Conservation (phyloP, 192 early-diverging fungal genomes). For the Chytriomyces sp. region DNA sequence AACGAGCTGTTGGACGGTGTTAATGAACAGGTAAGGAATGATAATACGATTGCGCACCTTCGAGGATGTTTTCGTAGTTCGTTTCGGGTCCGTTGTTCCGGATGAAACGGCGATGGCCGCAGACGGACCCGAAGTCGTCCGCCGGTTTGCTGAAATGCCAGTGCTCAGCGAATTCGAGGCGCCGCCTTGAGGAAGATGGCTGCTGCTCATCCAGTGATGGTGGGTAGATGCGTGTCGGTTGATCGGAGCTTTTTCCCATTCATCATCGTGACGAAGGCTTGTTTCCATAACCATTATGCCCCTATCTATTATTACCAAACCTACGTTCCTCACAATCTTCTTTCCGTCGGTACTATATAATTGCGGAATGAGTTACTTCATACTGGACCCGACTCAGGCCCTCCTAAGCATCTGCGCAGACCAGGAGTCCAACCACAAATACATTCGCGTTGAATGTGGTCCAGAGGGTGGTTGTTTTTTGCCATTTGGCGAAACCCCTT, state of each 20-base stretch:
- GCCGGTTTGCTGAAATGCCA: background rate
- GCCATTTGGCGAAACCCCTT: no score
- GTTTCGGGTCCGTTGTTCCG: conserved; percentile 10
- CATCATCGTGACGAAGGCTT: background rate
- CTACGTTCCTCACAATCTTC: no score
- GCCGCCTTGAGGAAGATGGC: background rate
- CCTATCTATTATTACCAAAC: no score
- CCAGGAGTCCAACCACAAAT: no score
- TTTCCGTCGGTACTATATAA: no score
- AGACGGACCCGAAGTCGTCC: background rate
- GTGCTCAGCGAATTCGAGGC: background rate
- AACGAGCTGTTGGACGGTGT: background rate
- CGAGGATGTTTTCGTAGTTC: conserved; percentile 14
- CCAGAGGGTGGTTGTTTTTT: no score
- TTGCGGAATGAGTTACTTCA: no score
- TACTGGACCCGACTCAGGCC: no score
- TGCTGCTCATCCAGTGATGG: background rate
- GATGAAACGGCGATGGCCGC: background rate
- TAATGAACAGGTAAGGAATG: background rate
- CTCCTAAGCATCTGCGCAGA: no score
- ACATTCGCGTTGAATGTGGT: no score
- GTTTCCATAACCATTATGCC: no score
- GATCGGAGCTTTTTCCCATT: background rate
- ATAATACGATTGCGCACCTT: background rate
- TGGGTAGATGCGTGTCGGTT: background rate